Conservation (phyloP, 257 asterid species). For the Solanum bulbocastanum region DNA sequence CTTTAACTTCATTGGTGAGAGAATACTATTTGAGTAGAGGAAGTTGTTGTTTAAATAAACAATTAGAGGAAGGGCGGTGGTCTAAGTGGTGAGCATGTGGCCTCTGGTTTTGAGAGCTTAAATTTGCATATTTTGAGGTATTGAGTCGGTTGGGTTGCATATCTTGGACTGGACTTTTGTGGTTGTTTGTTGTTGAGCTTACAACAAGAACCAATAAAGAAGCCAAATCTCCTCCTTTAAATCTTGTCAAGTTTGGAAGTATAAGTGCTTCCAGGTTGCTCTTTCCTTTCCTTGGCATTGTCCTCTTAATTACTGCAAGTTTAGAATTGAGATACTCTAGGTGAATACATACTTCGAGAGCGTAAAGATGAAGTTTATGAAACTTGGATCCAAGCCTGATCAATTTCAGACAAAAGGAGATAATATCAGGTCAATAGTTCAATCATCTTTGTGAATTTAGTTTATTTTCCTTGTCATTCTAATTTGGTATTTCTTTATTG, state of each 20-base stretch:
- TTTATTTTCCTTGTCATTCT: not conserved
- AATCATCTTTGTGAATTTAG: not conserved
- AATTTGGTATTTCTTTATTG: not conserved
- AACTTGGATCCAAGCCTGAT: constrained; percentile 91
- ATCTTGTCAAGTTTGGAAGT: not conserved
- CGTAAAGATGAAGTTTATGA: constrained; percentile 82
- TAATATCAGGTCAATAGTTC: constrained; percentile 49
- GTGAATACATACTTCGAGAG: not conserved
- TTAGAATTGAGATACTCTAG: not conserved
- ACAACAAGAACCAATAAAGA: constrained; percentile 3
- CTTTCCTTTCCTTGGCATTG: not conserved
- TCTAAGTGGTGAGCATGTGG: constrained; percentile 23
- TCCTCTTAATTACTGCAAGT: not conserved
- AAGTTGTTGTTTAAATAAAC: constrained; percentile 7
- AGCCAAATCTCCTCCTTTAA: constrained; percentile 2
- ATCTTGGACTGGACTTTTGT: constrained; percentile 9
- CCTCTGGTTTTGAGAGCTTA: constrained; percentile 13
- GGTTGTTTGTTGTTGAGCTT: constrained; percentile 14
- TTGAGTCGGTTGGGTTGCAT: constrained; percentile 1
- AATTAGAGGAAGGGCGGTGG: constrained; percentile 13
- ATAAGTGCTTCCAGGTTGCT: not conserved
- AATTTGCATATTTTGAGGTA: constrained; percentile 9
- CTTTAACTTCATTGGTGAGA: constrained; percentile 26
- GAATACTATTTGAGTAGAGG: not conserved
- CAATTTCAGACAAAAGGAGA: constrained; percentile 78